phyloP scores from a whole-genome alignment of 345 rosid genomes.

The Eucalyptus dawsonii region DNA sequence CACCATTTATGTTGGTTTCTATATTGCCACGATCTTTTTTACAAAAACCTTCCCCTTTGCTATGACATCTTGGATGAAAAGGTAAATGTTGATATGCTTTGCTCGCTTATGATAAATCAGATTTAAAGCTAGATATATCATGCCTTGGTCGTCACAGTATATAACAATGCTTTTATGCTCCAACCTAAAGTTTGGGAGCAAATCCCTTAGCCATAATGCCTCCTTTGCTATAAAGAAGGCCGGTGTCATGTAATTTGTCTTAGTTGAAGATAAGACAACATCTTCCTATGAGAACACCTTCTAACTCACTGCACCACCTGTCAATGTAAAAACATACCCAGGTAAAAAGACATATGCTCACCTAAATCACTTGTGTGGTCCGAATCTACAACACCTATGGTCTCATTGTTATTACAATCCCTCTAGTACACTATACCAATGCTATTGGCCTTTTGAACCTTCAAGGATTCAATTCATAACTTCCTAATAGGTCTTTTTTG shows the following conservation, averaged over 20 bases:
- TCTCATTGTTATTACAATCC: not conserved
- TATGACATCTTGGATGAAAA: not conserved
- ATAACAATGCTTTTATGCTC: not conserved
- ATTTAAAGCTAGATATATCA: not conserved
- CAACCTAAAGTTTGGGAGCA: not conserved
- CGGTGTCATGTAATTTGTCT: too few relatives aligned
- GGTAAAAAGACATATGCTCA: not conserved
- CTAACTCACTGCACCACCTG: not conserved
- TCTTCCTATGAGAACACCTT: not conserved
- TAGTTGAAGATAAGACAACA: not conserved
- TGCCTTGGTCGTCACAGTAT: not conserved
- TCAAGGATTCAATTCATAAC: not conserved
- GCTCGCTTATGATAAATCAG: not conserved
- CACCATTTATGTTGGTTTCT: not conserved
- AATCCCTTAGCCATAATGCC: not conserved
- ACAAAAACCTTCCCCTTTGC: not conserved
- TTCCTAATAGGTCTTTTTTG: not conserved
- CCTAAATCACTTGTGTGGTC: not conserved
- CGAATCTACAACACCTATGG: not conserved
- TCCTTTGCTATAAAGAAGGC: not conserved
- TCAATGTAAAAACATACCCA: not conserved
- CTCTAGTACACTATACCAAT: not conserved
- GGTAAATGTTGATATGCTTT: not conserved
- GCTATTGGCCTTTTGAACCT: not conserved
- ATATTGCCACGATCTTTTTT: not conserved